Conservation (phyloP, 495 filamentous ascomycete genomes). For the Friedmanniomyces simplex region DNA sequence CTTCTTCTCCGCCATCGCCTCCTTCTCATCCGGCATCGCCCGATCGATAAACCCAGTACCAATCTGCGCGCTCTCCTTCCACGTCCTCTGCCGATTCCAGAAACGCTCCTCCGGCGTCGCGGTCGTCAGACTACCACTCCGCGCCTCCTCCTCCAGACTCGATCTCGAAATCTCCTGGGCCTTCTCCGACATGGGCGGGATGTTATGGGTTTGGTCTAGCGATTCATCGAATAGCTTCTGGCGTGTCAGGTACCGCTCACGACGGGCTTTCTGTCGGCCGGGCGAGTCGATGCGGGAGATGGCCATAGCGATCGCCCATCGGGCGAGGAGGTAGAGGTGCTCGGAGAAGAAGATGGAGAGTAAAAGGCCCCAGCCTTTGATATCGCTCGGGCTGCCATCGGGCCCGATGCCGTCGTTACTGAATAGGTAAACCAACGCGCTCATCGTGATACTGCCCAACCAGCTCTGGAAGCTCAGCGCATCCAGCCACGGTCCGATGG, state of each 20-base stretch:
- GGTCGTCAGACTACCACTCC: slow-evolving; percentile 40
- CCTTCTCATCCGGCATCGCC: slow-evolving; percentile 32
- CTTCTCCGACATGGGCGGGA: slow-evolving; percentile 27
- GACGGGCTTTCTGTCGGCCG: slow-evolving; percentile 68
- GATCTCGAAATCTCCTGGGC: slow-evolving; percentile 32
- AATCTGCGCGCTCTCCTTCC: slow-evolving; percentile 49
- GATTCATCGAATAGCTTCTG: slow-evolving; percentile 61
- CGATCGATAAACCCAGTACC: slow-evolving; percentile 48
- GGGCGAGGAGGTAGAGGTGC: slow-evolving; percentile 67
- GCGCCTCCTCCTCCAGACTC: slow-evolving; percentile 60
- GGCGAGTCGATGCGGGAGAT: slow-evolving; percentile 76
- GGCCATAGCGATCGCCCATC: slow-evolving; percentile 56
- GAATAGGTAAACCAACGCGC: slow-evolving; percentile 83
- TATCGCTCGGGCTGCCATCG: slow-evolving; percentile 51
- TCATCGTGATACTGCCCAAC: slow-evolving; percentile 77
- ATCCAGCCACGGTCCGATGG: slow-evolving; percentile 90
- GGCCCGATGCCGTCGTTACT: slow-evolving; percentile 50
- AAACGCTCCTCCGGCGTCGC: slow-evolving; percentile 53
- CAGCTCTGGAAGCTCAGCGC: slow-evolving; percentile 79
- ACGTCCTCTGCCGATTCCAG: slow-evolving; percentile 56
- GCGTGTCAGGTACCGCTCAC: slow-evolving; percentile 61
- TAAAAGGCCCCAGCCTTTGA: slow-evolving; percentile 72
- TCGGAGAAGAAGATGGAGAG: slow-evolving; percentile 79
- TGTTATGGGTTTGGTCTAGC: slow-evolving; percentile 32
- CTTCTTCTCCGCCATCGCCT: slow-evolving; percentile 55